Evolutionary conservation across 148 eudicot species (phyloP), one percentile per base, ranked within the genome.

Genomic region (Diospyros kaki): DNA sequence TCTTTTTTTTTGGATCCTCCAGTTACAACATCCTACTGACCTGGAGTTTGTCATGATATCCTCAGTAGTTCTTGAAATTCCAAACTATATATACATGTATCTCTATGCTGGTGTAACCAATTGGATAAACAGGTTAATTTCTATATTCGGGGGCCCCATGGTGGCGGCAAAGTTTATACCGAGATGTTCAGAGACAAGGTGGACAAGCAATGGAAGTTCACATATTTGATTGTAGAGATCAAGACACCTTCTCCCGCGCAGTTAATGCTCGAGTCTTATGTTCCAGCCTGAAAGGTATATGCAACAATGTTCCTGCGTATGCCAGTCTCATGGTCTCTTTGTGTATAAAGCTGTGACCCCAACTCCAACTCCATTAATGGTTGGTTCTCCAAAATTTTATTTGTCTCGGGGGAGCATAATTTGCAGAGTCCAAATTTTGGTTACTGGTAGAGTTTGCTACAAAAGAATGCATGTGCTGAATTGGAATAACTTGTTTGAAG

Each of bases 111-210:
- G 38, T 55, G 7, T 38, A 44, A 38, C 43, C 44, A 42, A 66
- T 78, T 75, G 14, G 46, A 64, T 70, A 38, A 15, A 58, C 79
- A 91, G 98, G 89, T 93, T 41, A 85, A 88, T 77, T 93, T 89
- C 69, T 74, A 82, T 68, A 79, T 93, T 53, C 88, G 98, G 10
- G 98, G 98, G 50, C 91, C 96, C 44, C 89, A 85, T 74, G 98
- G 98, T 66, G 82, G 82, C 45, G 98, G 96, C 44, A 86, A 77
- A 75, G 96, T 89, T 62, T 89, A 74, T 51, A 66, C 90, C 59
- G 92, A 91, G 90, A 93, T 93, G 96, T 93, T 93, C 83, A 91
- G 84, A 76, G 94, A 91, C 86, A 86, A 84, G 15, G 83, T 76
- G 52, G 91, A 89, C 73, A 89, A 83, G 62, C 83, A 91, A 60